Conservation (phyloP, 768 basidiomycete species). For the Tricholoma terreum region DNA sequence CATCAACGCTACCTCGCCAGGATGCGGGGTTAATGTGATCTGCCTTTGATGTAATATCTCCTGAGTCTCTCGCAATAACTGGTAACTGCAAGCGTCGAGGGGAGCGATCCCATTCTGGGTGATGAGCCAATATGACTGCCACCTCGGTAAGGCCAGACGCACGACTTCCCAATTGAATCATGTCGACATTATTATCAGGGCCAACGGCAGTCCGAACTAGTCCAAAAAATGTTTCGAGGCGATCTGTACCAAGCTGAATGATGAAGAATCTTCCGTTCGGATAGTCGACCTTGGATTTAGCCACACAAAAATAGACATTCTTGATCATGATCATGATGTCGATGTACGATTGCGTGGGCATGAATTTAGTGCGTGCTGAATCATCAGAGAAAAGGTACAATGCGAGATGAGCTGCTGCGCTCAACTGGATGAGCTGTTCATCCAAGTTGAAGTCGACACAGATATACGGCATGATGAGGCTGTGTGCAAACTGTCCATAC, state of each 20-base stretch:
- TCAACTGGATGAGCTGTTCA: no score
- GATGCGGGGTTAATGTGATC: slow-evolving; percentile 35
- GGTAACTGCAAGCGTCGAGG: slow-evolving; percentile 30
- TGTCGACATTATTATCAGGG: no score
- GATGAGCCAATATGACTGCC: no score
- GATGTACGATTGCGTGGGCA: no score
- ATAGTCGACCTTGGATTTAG: slow-evolving; percentile 31
- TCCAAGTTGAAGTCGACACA: no score
- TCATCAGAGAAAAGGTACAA: no score
- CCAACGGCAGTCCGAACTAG: slow-evolving; percentile 34
- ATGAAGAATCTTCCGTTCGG: slow-evolving; percentile 30
- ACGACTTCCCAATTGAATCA: no score
- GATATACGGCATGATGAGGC: slow-evolving; percentile 26
- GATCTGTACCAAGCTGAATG: slow-evolving; percentile 35
- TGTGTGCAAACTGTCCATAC: slow-evolving; percentile 18
- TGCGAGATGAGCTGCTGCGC: slow-evolving; percentile 32
- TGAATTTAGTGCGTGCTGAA: no score
- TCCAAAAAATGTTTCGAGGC: slow-evolving; percentile 33
- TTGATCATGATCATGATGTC: no score
- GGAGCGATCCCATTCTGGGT: no score
- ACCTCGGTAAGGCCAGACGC: no score
- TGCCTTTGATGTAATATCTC: slow-evolving; percentile 15
- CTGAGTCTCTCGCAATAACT: slow-evolving; percentile 17
- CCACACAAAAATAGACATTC: no score
- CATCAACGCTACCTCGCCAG: slow-evolving; percentile 28